Conservation (phyloP, 1,139 yeast genomes). For the Kodamaea derodonti region DNA sequence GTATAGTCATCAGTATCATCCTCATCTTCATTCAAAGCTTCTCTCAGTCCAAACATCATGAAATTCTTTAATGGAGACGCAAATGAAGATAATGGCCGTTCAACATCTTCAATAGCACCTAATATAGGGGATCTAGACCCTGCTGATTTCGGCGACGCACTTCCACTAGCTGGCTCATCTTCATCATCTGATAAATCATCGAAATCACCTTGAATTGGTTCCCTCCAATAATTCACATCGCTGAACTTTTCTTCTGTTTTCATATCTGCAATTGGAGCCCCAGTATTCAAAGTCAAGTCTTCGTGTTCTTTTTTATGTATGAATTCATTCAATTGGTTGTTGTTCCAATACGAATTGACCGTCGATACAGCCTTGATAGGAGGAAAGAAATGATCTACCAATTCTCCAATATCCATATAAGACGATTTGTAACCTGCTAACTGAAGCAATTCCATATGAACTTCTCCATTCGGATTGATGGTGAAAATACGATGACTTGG, state of each 20-base stretch:
- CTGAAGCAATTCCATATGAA: slow-evolving; percentile 93
- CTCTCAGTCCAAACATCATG: slow-evolving; percentile 32
- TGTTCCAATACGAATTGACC: slow-evolving; percentile 36
- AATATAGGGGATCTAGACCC: neutral
- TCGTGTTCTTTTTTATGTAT: slow-evolving; percentile 18
- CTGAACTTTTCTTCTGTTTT: slow-evolving; percentile 61
- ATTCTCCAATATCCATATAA: slow-evolving; percentile 84
- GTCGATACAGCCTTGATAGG: slow-evolving; percentile 54
- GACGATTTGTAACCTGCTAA: slow-evolving; percentile 89
- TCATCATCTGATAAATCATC: slow-evolving; percentile 53
- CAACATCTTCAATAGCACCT: slow-evolving; percentile 10
- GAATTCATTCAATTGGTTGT: slow-evolving; percentile 34
- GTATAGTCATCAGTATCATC: slow-evolving; percentile 10
- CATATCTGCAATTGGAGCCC: neutral
- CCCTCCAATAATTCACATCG: slow-evolving; percentile 92
- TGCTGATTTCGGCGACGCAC: slow-evolving; percentile 4
- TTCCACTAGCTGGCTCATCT: slow-evolving; percentile 17
- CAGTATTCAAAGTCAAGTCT: slow-evolving; percentile 4
- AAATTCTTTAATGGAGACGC: slow-evolving; percentile 43
- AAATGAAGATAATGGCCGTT: slow-evolving; percentile 30
- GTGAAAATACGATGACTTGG: slow-evolving; percentile 95
- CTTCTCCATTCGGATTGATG: slow-evolving; percentile 95
- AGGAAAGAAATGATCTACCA: slow-evolving; percentile 97
- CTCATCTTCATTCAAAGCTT: slow-evolving; percentile 10
- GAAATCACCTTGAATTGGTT: slow-evolving; percentile 48